Conservation (phyloP, 2,329 filamentous ascomycete species). For the Diaporthe sp. region DNA sequence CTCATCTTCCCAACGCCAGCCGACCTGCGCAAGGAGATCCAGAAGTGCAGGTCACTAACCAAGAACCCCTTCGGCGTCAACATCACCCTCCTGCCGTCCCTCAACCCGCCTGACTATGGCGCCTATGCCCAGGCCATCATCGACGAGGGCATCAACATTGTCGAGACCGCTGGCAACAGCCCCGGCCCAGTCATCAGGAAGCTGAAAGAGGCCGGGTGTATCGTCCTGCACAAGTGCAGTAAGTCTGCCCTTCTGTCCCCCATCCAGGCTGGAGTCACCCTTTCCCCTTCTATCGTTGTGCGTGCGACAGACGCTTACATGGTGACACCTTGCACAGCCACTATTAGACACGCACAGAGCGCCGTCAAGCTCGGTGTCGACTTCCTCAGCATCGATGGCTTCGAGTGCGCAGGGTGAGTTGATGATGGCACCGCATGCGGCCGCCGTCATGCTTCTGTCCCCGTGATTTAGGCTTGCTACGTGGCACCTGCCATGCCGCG, state of each 20-base stretch:
- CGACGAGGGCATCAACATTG: constrained; percentile 90
- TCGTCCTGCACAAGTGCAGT: constrained; percentile 94
- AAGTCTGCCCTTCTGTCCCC: constrained; percentile 52
- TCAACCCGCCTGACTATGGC: constrained; percentile 91
- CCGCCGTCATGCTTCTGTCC: constrained; percentile 18
- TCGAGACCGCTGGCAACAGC: constrained; percentile 74
- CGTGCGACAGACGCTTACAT: constrained; percentile 14
- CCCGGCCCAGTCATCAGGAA: constrained; percentile 92
- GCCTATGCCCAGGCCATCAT: constrained; percentile 94
- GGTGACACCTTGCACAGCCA: constrained; percentile 52
- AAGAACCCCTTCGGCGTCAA: constrained; percentile 91
- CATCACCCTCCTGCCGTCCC: constrained; percentile 90
- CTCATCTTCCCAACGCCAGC: constrained; percentile 94
- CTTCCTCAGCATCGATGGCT: constrained; percentile 96
- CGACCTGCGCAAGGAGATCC: constrained; percentile 94
- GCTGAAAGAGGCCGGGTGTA: constrained; percentile 84
- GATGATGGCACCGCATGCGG: constrained; percentile 11
- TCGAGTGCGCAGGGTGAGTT: constrained; percentile 85
- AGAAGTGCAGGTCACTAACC: constrained; percentile 85
- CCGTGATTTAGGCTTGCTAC: constrained; percentile 34
- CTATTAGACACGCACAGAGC: constrained; percentile 91
- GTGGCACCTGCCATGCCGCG: constrained; percentile 26
- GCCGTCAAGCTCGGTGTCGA: constrained; percentile 96
- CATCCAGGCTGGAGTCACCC: neutral
- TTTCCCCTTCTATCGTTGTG: neutral